phyloP scores from a whole-genome alignment of 2,329 filamentous ascomycete genomes.

The Metarhizium humberi region DNA sequence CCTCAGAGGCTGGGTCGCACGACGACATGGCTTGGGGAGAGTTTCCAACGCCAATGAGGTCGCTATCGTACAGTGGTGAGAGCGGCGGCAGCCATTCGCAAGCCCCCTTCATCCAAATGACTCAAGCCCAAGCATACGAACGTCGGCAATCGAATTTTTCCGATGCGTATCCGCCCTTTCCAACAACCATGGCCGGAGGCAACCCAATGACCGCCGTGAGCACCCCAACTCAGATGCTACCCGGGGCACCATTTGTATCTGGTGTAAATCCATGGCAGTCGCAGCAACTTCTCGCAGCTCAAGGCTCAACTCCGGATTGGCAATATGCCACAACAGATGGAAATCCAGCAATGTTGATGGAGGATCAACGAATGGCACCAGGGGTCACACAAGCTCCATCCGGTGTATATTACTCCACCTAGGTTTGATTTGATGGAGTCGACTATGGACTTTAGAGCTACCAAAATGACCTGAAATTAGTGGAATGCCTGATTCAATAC shows the following conservation, averaged over 20 bases:
- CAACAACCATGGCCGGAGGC: constrained; percentile 25
- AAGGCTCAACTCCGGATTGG: constrained; percentile 20
- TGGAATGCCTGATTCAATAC: background rate
- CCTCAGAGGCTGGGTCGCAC: constrained; percentile 27
- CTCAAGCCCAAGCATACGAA: constrained; percentile 31
- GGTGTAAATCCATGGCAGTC: constrained; percentile 36
- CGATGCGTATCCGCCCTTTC: constrained; percentile 33
- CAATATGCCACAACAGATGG: constrained; percentile 18
- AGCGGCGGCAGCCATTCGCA: constrained; percentile 23
- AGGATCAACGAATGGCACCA: constrained; percentile 7
- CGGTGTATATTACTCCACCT: constrained; percentile 11
- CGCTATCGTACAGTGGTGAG: constrained; percentile 40
- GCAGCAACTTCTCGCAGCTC: constrained; percentile 18
- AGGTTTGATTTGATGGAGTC: constrained; percentile 7
- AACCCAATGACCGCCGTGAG: constrained; percentile 25
- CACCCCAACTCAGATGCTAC: constrained; percentile 22
- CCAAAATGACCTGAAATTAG: background rate
- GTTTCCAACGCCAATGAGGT: constrained; percentile 33
- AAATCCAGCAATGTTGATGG: constrained; percentile 7
- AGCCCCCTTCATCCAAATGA: constrained; percentile 30
- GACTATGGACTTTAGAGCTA: background rate
- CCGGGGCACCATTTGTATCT: constrained; percentile 18
- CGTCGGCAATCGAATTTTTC: constrained; percentile 31
- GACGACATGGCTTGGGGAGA: constrained; percentile 36
- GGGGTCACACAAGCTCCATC: constrained; percentile 9